Percentiles rank a stretch among this genome's conserved stretches.
Evolutionary conservation across 108 stramenopile species (phyloP).

Genomic region (Nitzschia palea): DNA sequence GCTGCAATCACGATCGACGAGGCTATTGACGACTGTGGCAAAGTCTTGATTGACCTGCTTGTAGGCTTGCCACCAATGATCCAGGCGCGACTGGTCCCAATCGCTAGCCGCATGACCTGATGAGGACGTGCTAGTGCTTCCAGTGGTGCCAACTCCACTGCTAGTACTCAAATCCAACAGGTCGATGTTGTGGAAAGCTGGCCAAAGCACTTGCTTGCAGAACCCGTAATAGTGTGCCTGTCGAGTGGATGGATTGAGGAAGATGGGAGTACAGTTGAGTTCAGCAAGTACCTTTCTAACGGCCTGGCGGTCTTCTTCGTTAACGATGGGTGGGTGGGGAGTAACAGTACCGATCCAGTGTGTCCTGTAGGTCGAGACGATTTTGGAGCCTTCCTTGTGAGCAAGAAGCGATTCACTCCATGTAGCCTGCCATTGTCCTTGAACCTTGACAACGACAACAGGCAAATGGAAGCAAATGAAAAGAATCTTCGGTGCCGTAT

Average conservation of each 20-base stretch:
- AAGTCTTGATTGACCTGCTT: slow-evolving; percentile 83
- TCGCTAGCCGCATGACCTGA: slow-evolving; percentile 36
- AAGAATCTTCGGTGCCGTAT: slow-evolving; percentile 49
- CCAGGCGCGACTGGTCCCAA: slow-evolving; percentile 88
- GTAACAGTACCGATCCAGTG: slow-evolving; percentile 95
- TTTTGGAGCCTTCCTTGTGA: slow-evolving; percentile 78
- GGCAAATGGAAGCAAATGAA: slow-evolving; percentile 98
- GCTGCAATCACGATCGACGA: slow-evolving; percentile 39
- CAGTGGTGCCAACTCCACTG: slow-evolving; percentile 29
- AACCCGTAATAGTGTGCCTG: slow-evolving; percentile 91
- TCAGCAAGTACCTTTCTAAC: slow-evolving; percentile 66
- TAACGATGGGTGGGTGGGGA: slow-evolving; percentile 54
- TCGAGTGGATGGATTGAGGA: slow-evolving; percentile 61
- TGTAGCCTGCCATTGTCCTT: slow-evolving; percentile 73
- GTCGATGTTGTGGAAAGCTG: slow-evolving; percentile 97
- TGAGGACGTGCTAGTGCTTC: slow-evolving; percentile 11
- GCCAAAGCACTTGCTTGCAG: slow-evolving; percentile 98
- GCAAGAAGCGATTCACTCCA: slow-evolving; percentile 96
- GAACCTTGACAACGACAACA: slow-evolving; percentile 71
- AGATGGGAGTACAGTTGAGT: slow-evolving; percentile 96
- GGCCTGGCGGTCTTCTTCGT: slow-evolving; percentile 71
- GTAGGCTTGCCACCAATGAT: slow-evolving; percentile 91
- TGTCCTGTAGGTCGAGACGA: slow-evolving; percentile 70
- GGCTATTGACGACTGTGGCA: slow-evolving; percentile 57
- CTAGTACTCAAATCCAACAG: slow-evolving; percentile 78